A percentile compares a stretch with the other conserved stretches of the same genome.
phyloP scores from a whole-genome alignment of 1,139 yeast genomes.

The Yamadazyma siamensis region DNA sequence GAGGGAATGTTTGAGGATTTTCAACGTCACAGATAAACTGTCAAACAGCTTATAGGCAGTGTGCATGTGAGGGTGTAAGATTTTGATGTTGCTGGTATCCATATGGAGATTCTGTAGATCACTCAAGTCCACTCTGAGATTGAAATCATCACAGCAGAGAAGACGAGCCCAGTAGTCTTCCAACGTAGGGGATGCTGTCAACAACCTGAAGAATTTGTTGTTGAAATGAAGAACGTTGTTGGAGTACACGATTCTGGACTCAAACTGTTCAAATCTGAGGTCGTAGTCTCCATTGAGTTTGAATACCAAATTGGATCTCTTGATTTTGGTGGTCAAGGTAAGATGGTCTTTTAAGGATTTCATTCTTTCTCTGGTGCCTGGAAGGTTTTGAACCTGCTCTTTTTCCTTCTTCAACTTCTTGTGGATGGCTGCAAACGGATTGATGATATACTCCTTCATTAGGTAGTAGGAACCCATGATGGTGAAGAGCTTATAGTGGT shows the following conservation, averaged over 20 bases:
- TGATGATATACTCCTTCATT: conserved; percentile 43
- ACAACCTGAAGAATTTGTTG: conserved; percentile 40
- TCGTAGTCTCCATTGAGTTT: conserved; percentile 47
- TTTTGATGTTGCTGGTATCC: conserved; percentile 21
- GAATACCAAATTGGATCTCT: conserved; percentile 22
- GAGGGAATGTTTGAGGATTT: conserved; percentile 53
- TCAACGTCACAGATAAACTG: conserved; percentile 51
- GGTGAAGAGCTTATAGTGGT: conserved; percentile 49
- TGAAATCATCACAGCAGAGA: conserved; percentile 40
- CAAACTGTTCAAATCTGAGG: conserved; percentile 43
- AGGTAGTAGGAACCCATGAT: conserved; percentile 54
- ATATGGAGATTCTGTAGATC: conserved; percentile 13
- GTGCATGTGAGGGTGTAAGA: conserved; percentile 50
- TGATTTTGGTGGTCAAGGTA: conserved; percentile 15
- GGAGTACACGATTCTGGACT: conserved; percentile 18
- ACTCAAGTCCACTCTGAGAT: conserved; percentile 14
- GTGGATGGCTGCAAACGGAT: conserved; percentile 28
- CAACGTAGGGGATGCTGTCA: conserved; percentile 53
- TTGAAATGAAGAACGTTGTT: conserved; percentile 17
- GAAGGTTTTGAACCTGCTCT: conserved; percentile 3
- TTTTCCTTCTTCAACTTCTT: conserved; percentile 20
- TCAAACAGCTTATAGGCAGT: conserved; percentile 62
- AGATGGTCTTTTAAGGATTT: conserved; percentile 2
- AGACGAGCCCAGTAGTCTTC: conserved; percentile 51
- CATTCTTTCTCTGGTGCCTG: not conserved